Evolutionary conservation across 2,329 filamentous ascomycete species (phyloP).

Genomic region (Albifimbria verrucaria): DNA sequence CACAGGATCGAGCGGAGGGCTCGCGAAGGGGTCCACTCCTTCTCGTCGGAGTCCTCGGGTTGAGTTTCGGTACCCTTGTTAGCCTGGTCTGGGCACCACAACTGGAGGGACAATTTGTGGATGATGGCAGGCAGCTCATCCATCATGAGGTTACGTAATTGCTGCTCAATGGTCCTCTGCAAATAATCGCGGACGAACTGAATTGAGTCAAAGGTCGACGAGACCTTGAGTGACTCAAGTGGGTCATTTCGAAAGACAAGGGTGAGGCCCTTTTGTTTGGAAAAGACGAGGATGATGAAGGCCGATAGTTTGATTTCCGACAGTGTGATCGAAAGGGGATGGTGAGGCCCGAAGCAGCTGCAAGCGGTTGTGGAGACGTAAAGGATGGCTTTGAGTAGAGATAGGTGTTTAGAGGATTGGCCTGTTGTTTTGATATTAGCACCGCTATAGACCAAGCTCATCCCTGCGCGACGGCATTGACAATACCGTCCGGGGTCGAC

Average conservation of each 20-base stretch:
- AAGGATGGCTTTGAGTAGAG: conserved; percentile 87
- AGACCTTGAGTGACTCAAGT: conserved; percentile 95
- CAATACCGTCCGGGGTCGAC: neutral
- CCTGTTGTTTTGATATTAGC: conserved; percentile 57
- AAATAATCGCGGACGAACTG: conserved; percentile 97
- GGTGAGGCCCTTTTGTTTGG: conserved; percentile 93
- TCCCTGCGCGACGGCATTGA: conserved; percentile 1
- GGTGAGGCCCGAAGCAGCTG: conserved; percentile 85
- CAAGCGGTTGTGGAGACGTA: conserved; percentile 87
- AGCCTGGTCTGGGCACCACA: conserved; percentile 84
- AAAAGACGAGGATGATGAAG: conserved; percentile 97
- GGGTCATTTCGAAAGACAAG: conserved; percentile 98
- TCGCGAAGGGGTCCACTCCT: conserved; percentile 76
- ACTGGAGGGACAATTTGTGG: conserved; percentile 79
- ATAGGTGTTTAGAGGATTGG: conserved; percentile 95
- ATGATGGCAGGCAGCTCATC: conserved; percentile 96
- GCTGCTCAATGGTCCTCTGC: conserved; percentile 91
- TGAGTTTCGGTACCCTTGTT: conserved; percentile 45
- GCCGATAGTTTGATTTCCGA: conserved; percentile 95
- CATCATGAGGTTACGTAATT: conserved; percentile 93
- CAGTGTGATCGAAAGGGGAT: conserved; percentile 94
- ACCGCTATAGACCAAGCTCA: conserved; percentile 23
- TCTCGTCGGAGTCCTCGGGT: conserved; percentile 50
- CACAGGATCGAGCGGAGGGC: conserved; percentile 76
- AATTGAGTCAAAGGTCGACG: conserved; percentile 97